Evolutionary conservation across 768 basidiomycete genomes (phyloP), one percentile per base, ranked within the genome.

Genomic region (Tricholoma flavovirens): DNA sequence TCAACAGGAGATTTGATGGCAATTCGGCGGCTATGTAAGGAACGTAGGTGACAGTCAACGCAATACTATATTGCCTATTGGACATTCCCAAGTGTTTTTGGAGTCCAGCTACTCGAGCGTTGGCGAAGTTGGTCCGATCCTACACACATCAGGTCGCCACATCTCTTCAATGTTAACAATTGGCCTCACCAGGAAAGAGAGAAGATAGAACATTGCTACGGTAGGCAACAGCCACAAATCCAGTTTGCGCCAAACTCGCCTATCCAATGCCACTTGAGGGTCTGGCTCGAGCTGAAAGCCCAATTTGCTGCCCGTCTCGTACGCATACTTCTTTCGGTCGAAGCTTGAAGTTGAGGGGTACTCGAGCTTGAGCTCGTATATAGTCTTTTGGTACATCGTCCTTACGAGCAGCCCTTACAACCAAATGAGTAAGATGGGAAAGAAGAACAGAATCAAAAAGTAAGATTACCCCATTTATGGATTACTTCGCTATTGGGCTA

Each of bases 71-170:
- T 61, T 79, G 69, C 12, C 74, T 64, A 51, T 77, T 72, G 9
- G 75, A 72, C 71, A 85, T 74, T 45, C 76, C 69, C 48, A 87
- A 64, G 42, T 81, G 75, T 19, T 66, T 75, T 62, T 84, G 81
- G 56, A 87, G 64, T 14, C 84, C 84, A 11, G 83, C 84, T 4
- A 84, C 75, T n/a, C 78, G 75, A 40, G 83, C 84, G 59, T 84
- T 85, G 24, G 77, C 77, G 36, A 84, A 69, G 60, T 84, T 83
- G 10, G 76, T 79, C 51, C 81, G 74, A 60, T 81, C 79, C 78
- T 79, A 56, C 15, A 33, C 2, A 52, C 6, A 22, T 45, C 3
- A 45, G 21, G 12, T 21, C 21, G 15, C 22, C 19, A 24, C 19
- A 38, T 19, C 9, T 9, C 21, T 6, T 15, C 10, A 12, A 45